A percentile compares a stretch with the other conserved stretches of the same genome.
Evolutionary conservation across 1,284 basidiomycete species (phyloP).

Genomic region (Ustilago shanxiensis): DNA sequence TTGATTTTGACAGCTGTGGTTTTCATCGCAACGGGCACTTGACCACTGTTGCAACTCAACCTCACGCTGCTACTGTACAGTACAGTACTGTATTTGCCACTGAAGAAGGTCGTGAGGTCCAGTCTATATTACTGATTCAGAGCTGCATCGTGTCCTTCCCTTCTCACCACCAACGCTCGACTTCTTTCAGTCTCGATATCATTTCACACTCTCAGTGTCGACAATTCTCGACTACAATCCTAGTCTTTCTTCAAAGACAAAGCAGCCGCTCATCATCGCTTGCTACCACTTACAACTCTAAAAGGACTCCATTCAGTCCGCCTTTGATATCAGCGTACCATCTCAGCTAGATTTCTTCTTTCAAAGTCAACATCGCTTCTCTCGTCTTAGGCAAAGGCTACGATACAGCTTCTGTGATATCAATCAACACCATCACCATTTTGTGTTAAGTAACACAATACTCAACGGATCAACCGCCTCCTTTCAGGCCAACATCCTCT

Average conservation of each 20-base stretch:
- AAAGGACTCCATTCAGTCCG: slow-evolving; percentile 31
- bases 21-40: no score
- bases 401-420: no score
- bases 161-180: slow-evolving; percentile 7
- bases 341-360: no score
- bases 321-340: no score
- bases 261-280: not conserved
- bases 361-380: no score
- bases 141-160: not conserved
- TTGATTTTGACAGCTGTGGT: not conserved
- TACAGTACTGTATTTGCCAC: no score
- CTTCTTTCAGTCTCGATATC: slow-evolving; percentile 1
- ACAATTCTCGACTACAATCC: slow-evolving; percentile 30
- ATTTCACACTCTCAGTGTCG: slow-evolving; percentile 11
- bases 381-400: no score
- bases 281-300: not conserved
- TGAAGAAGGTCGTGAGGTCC: not conserved
- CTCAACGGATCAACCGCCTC: slow-evolving; percentile 15
- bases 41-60: no score
- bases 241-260: not conserved
- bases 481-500: slow-evolving; percentile 23
- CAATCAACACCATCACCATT: not conserved
- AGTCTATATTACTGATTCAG: not conserved
- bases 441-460: slow-evolving; percentile 13
- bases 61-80: no score